phyloP scores from a whole-genome alignment of 2,329 filamentous ascomycete genomes.

The Sphaerulina populicola region DNA sequence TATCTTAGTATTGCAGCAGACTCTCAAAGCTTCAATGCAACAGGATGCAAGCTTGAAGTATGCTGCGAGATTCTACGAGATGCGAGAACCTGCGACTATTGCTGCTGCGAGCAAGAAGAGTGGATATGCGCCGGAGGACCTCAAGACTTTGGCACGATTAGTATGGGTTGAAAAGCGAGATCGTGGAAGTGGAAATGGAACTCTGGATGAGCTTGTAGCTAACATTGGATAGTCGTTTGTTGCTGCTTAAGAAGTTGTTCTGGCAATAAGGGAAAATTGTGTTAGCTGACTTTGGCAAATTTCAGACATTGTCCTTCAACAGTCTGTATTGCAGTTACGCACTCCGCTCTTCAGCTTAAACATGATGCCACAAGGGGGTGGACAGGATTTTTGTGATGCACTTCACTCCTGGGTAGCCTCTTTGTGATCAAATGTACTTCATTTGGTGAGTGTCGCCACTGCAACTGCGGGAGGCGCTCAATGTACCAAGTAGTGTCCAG shows the following conservation, averaged over 20 bases:
- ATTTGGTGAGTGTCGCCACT: neutral
- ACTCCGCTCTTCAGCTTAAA: no score
- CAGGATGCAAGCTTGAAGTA: conserved; percentile 55
- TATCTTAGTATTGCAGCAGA: conserved; percentile 89
- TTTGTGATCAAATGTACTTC: neutral
- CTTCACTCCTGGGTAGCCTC: neutral
- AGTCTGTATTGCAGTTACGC: no score
- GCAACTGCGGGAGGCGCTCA: neutral
- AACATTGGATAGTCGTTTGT: conserved; percentile 12
- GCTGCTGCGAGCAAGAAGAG: conserved; percentile 24
- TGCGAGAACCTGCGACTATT: conserved; percentile 49
- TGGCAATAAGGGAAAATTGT: neutral
- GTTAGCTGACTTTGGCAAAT: neutral
- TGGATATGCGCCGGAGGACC: conserved; percentile 34
- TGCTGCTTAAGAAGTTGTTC: neutral
- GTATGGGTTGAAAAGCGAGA: conserved; percentile 24
- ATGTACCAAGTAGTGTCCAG: neutral
- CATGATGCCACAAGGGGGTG: no score
- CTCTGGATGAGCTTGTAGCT: conserved; percentile 20
- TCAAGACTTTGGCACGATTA: conserved; percentile 38
- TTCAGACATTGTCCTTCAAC: no score
- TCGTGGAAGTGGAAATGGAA: conserved; percentile 13
- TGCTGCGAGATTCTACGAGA: conserved; percentile 58
- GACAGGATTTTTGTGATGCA: neutral
- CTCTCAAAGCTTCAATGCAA: conserved; percentile 80